Conservation (phyloP, 192 early-diverging fungal species). For the Dissophora globulifera region DNA sequence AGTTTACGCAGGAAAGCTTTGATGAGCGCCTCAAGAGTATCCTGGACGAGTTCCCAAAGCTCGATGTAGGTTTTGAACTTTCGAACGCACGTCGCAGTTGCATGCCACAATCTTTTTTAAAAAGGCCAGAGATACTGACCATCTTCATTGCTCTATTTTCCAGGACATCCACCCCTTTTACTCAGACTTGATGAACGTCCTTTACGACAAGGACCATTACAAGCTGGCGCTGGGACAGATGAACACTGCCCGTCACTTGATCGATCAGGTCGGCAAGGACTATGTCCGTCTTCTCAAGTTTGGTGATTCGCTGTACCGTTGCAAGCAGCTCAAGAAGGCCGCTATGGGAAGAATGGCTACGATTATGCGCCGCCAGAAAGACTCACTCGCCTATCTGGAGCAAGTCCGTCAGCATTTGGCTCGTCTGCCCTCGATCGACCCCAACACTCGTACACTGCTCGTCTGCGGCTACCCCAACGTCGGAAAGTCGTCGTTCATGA, state of each 20-base stretch:
- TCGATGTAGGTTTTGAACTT: conserved; percentile 84
- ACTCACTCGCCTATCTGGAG: conserved; percentile 95
- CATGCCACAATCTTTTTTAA: no score
- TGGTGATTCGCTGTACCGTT: conserved; percentile 98
- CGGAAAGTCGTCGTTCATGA: conserved; percentile 98
- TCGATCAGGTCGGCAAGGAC: conserved; percentile 98
- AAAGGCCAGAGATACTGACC: no score
- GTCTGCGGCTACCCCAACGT: conserved; percentile 99
- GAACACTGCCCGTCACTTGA: conserved; percentile 96
- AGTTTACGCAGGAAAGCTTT: conserved; percentile 97
- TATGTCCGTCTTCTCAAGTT: conserved; percentile 98
- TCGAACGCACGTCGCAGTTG: no score
- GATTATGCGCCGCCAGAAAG: conserved; percentile 99
- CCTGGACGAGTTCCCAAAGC: conserved; percentile 95
- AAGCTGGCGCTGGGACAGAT: conserved; percentile 99
- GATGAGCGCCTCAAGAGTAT: conserved; percentile 97
- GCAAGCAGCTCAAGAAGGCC: conserved; percentile 99
- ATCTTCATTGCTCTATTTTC: background rate
- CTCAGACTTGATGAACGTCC: conserved; percentile 99
- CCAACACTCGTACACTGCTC: conserved; percentile 98
- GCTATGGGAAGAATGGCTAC: conserved; percentile 99
- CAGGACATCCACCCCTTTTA: conserved; percentile 99
- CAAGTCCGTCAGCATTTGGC: conserved; percentile 99
- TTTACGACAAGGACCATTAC: conserved; percentile 99
- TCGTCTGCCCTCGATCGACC: conserved; percentile 98